These are phyloP conservation scores for Claviceps africana DNA, from an alignment of 2,329 filamentous ascomycete genomes.

Conservation along the genomic window DNA sequence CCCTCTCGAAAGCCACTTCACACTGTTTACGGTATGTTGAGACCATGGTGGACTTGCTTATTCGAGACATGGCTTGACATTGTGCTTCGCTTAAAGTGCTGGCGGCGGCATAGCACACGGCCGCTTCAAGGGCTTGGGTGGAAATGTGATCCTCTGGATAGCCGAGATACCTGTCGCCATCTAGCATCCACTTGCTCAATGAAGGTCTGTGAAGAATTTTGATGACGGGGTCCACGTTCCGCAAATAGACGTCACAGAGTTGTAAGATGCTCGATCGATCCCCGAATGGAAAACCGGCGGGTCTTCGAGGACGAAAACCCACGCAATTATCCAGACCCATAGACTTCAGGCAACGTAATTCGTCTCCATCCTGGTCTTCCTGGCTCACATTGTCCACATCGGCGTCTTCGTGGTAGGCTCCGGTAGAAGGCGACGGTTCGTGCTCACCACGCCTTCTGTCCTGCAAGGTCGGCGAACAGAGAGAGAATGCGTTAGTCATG, in stretches of 20 bases:
- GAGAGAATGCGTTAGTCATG: background rate
- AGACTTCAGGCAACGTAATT: background rate
- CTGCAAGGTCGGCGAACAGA: background rate
- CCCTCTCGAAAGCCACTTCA: conserved; percentile 9
- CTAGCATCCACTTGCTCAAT: conserved; percentile 9
- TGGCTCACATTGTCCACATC: background rate
- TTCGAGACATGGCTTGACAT: conserved; percentile 8
- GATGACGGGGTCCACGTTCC: conserved; percentile 8
- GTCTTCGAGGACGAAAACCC: background rate
- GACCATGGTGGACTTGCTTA: conserved; percentile 7
- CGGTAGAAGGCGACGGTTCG: background rate
- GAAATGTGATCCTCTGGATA: conserved; percentile 10
- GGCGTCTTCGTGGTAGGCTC: background rate
- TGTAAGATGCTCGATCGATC: background rate
- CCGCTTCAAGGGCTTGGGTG: conserved; percentile 7
- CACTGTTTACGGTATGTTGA: conserved; percentile 6
- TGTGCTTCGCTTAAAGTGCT: conserved; percentile 13
- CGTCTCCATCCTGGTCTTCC: background rate
- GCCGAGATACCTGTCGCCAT: conserved; percentile 11
- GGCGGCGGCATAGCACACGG: conserved; percentile 13
- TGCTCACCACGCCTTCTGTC: background rate
- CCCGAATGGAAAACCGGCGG: background rate
- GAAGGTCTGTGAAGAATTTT: conserved; percentile 9
- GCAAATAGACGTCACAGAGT: conserved; percentile 5
- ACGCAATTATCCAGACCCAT: background rate